Base-by-base conservation (phyloP, 345 rosid species). In the Brassica incana region DNA sequence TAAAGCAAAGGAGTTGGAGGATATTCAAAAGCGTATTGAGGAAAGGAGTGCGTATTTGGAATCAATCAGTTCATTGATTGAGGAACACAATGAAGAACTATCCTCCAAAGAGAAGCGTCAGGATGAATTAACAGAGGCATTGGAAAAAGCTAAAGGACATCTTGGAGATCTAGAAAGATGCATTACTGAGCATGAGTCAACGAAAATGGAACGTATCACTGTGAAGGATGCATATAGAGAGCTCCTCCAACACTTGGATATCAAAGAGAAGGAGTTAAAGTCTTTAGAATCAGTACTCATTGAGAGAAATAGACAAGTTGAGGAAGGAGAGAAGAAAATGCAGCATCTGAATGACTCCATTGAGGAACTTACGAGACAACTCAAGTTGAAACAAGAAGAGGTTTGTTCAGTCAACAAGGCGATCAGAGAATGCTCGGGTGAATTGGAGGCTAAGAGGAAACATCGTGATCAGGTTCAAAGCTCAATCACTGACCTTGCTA, bases 61-160 rank as follows among this genome's bases (percentile, higher is more conserved):
- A 8, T 75, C 83, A 38, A 10, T 80, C 54, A 45, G 14, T 69
- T 12, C 6, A 61, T 52, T 69, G 67, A 50, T 77, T 50, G 56
- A 32, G 58, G 80, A 81, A 81, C 54, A 52, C 71, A 16, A 16
- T 70, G 79, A 54, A 68, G 81, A 73, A 2, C 83, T 81, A 63
- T 70, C 20, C 1, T 60, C 63, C 12, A 84, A 77, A 70, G 65
- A 61, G 32, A 72, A 76, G 63, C 67, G 1, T 56, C 72, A 75
- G 0, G 20, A 38, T 36, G 83, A 75, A 62, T 14, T 70, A 2
- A 38, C 32, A 2, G 64, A 81, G 84, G 77, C 78, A 14, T 7
- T 74, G 76, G 81, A 71, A 20, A 80, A 72, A 29, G 67, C 30
- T 27, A 27, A 27, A 27, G 30, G 0, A 27, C 30, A 27, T 27